Conservation (phyloP, 2,329 filamentous ascomycete genomes). For the Thielaviopsis punctulata region DNA sequence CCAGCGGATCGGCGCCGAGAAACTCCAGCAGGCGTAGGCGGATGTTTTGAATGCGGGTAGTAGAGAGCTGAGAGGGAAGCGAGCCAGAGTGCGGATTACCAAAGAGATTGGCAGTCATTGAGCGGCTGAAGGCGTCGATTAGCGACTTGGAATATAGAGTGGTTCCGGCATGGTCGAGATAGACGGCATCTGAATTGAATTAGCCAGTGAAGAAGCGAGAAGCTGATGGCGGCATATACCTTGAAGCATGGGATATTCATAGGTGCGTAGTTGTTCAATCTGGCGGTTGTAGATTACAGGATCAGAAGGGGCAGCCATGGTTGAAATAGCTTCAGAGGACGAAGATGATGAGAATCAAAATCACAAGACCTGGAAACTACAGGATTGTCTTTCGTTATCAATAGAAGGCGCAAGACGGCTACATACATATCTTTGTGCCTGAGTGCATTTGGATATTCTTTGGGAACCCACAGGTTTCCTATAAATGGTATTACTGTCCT, state of each 20-base stretch:
- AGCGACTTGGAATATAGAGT: slow-evolving; percentile 42
- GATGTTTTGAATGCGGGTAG: slow-evolving; percentile 38
- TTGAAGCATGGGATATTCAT: slow-evolving; percentile 53
- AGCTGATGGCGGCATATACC: slow-evolving; percentile 27
- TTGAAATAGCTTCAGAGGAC: background rate
- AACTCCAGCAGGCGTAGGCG: slow-evolving; percentile 36
- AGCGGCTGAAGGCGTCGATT: slow-evolving; percentile 35
- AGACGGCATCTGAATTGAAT: slow-evolving; percentile 20
- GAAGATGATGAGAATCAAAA: background rate
- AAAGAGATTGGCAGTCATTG: slow-evolving; percentile 40
- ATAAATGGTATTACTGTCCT: too few relatives aligned
- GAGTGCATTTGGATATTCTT: background rate
- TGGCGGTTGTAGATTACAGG: slow-evolving; percentile 33
- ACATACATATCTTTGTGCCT: background rate
- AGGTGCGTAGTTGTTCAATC: slow-evolving; percentile 39
- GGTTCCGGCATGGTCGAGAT: slow-evolving; percentile 41
- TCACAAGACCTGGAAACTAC: too few relatives aligned
- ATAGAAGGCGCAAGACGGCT: background rate
- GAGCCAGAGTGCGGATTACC: slow-evolving; percentile 53
- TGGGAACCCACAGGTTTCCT: too few relatives aligned
- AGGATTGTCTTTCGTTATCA: too few relatives aligned
- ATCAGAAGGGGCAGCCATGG: slow-evolving; percentile 4
- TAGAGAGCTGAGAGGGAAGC: slow-evolving; percentile 38
- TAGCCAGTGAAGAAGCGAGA: background rate
- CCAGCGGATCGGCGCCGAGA: slow-evolving; percentile 38